Evolutionary conservation across 352 stramenopile genomes (phyloP), one percentile per base, ranked within the genome.

Genomic region (Pythium phragmitis): DNA sequence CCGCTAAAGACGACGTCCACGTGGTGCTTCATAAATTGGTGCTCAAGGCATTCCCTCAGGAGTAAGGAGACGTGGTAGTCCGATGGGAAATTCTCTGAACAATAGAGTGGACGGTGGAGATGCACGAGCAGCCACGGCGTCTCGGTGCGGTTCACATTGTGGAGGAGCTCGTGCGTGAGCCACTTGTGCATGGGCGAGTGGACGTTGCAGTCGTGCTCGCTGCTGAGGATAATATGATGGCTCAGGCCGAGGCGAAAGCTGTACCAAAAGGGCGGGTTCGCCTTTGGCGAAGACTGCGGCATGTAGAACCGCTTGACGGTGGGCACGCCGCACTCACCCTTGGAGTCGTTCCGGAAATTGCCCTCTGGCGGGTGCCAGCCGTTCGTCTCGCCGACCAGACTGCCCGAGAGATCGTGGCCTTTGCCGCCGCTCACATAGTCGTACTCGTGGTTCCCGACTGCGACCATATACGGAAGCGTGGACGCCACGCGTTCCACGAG

Each of bases 301-400:
- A 87, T 86, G 49, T 63, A 64, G 76, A 91, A 92, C 19, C 79
- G 74, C 47, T 79, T 80, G 12, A 70, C 59, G 2, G 74, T 73
- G 0, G 85, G 77, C 43, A 94, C 82, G 36, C 84, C 80, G 68
- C 87, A 96, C 74, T 96, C 87, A 28, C 87, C 87, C 26, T 75
- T 70, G 41, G 64, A 78, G 56, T 89, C 73, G 49, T 75, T 77
- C 11, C 57, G 63, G 21, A 57, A 69, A 30, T 70, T 73, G 26
- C 63, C 60, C 13, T 42, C n/a, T 4, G 11, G 33, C 13, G 65
- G 65, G 55, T 73, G 80, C 58, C 58, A 78, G 4, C 73, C 75
- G 5, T 69, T 67, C 11, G 47, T 30, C 1, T 45, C 49, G 2
- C 69, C 80, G 41, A 55, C 74, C 16, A 67, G 46, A 14, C 56